Evolutionary conservation across 805 yeast genomes (phyloP).

Genomic region (Citeromyces nyonsensis): DNA sequence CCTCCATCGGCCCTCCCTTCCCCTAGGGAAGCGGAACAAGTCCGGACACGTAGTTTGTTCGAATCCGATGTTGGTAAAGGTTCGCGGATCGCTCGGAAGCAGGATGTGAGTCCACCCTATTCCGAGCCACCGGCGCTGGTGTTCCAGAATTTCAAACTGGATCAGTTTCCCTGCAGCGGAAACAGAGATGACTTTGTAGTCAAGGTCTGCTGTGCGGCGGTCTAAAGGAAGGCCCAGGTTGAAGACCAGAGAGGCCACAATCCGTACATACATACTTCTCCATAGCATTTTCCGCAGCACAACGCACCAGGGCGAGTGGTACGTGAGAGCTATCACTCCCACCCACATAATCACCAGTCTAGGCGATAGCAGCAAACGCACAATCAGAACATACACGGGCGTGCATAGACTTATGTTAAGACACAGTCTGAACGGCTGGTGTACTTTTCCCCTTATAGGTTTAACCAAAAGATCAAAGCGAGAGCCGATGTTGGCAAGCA

Average conservation of each 20-base stretch:
- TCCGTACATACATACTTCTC: conserved; percentile 28
- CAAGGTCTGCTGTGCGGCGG: conserved; percentile 1
- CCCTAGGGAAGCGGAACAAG: no score
- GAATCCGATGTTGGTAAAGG: conserved; percentile 26
- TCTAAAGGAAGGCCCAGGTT: no score
- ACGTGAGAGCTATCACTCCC: conserved; percentile 23
- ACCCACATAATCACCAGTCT: conserved; percentile 17
- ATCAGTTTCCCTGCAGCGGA: conserved; percentile 19
- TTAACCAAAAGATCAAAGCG: conserved; percentile 23
- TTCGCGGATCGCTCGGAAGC: conserved; percentile 34
- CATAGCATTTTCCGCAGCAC: conserved; percentile 28
- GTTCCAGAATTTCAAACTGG: conserved; percentile 33
- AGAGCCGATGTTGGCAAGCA: conserved; percentile 25
- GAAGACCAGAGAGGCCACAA: conserved; percentile 11
- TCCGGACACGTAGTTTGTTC: conserved; percentile 9
- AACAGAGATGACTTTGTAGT: conserved; percentile 3
- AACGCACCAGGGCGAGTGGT: conserved; percentile 31
- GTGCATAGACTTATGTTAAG: conserved; percentile 18
- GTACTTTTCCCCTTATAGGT: conserved; percentile 13
- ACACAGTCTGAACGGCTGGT: conserved; percentile 15
- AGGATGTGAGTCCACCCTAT: conserved; percentile 39
- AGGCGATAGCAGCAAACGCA: conserved; percentile 16
- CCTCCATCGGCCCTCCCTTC: conserved; percentile 19
- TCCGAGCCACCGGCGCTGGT: conserved; percentile 49
- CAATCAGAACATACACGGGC: conserved; percentile 24